Base-by-base conservation (phyloP, 106 monocot species). In the Posidonia australis region DNA sequence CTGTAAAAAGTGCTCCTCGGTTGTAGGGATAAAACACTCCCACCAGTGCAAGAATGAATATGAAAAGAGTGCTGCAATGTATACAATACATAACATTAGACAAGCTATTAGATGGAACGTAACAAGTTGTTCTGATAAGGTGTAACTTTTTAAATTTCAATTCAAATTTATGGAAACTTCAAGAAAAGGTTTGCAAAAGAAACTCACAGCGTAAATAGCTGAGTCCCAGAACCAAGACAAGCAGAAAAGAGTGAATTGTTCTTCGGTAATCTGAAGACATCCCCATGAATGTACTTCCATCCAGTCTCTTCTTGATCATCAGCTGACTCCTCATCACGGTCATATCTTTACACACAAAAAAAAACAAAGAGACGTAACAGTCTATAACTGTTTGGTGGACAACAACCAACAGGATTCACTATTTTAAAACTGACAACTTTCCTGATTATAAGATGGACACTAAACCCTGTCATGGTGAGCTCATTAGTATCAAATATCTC, bases 1-100 rank as follows among this genome's bases (percentile, higher is more conserved):
- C 82, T 59, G 86, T 79, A 62, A 77, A 82, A 74, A 78, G 79
- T 67, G 82, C 79, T 19, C 86, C 86, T 9, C 79, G 70, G 58
- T 82, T 86, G 77, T 79, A 86, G 17, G 82, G 86, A 49, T 79
- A 76, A 70, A 86, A 86, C 25, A 86, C 82, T 17, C 82, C 86
- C 23, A 86, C 71, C 13, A 86, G 56, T 10, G 79, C 86, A 44
- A 82, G 74, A 51, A 86, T 27, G 60, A 82, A 82, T 20, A 78
- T 77, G 51, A 82, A 78, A 56, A 69, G 46, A 7, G 79, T 63
- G 29, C 86, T 86, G 74, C 72, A 81, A 65, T 9, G 10, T 11
- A 64, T 45, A 36, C 1, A 57, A 60, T 13, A 64, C 11, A n/a
- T n/a, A 59, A 20, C 10, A 44, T 62, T 17, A 1, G 13, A 51